Conservation (phyloP, 257 asterid genomes). For the Fraxinus cuspidata region DNA sequence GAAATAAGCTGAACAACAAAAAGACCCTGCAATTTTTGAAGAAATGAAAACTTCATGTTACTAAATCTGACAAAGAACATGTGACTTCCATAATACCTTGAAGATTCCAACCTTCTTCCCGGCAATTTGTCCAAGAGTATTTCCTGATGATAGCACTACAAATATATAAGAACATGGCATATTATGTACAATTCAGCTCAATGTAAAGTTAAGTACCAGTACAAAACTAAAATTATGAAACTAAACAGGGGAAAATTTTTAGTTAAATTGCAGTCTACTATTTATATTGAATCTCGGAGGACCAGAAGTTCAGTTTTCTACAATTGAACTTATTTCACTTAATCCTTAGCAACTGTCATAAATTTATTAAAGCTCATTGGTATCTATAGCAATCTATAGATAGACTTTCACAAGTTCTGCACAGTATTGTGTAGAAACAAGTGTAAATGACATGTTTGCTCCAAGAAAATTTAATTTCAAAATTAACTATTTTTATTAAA, state of each 20-base stretch:
- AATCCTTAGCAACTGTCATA: slow-evolving; percentile 4
- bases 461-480: slow-evolving; percentile 3
- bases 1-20: slow-evolving; percentile 4
- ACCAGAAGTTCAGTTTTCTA: slow-evolving; percentile 3
- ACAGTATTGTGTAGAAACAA: neutral
- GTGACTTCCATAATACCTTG: slow-evolving; percentile 55
- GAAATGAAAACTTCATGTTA: slow-evolving; percentile 11
- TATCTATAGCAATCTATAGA: slow-evolving; percentile 3
- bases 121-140: slow-evolving; percentile 94
- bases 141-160: slow-evolving; percentile 55
- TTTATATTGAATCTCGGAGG: slow-evolving; percentile 3
- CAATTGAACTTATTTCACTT: neutral
- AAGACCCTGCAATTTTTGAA: neutral
- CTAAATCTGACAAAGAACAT: slow-evolving; percentile 13
- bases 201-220: neutral
- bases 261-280: neutral
- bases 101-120: slow-evolving; percentile 97
- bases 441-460: neutral
- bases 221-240: slow-evolving; percentile 8
- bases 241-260: neutral
- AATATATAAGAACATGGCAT: slow-evolving; percentile 18
- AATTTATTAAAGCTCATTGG: slow-evolving; percentile 1
- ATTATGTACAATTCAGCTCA: slow-evolving; percentile 5
- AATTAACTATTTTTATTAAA: neutral
- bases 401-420: slow-evolving; percentile 11